Percentiles rank a stretch among this genome's conserved stretches.
Evolutionary conservation across 176 grass and related monocot species (phyloP).

Genomic region (Hsuehochloa calcarea): DNA sequence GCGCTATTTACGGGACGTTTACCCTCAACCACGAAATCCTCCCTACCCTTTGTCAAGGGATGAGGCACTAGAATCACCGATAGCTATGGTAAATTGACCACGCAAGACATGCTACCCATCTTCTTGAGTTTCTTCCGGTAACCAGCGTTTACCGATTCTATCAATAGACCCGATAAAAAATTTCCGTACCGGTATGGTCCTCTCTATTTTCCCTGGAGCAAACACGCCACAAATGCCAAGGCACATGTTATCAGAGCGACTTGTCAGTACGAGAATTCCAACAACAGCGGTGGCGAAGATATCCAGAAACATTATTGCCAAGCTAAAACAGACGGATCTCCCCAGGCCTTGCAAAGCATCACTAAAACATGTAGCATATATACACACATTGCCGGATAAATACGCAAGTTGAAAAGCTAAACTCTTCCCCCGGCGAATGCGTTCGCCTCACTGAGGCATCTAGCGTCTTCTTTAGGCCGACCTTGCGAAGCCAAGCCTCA

Average conservation of each 20-base stretch:
- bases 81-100: background rate
- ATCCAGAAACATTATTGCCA: constrained; percentile 15
- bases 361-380: constrained; percentile 37
- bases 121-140: too few species aligned
- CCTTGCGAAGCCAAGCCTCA: constrained; percentile 74
- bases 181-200: too few species aligned
- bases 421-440: constrained; percentile 21
- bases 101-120: background rate
- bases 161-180: too few species aligned
- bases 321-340: background rate
- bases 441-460: constrained; percentile 1
- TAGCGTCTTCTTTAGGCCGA: constrained; percentile 40
- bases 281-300: background rate
- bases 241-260: background rate
- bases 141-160: too few species aligned
- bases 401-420: constrained; percentile 7
- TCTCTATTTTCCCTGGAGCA: too few species aligned
- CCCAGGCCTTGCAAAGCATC: constrained; percentile 13
- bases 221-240: background rate
- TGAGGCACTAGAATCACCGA: background rate
- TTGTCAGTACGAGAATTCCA: background rate
- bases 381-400: constrained; percentile 28
- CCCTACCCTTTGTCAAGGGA: too few species aligned
- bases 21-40: background rate
- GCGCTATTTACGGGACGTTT: too few species aligned